phyloP scores from a whole-genome alignment of 2,329 filamentous ascomycete species.

The Seiridium unicorne region DNA sequence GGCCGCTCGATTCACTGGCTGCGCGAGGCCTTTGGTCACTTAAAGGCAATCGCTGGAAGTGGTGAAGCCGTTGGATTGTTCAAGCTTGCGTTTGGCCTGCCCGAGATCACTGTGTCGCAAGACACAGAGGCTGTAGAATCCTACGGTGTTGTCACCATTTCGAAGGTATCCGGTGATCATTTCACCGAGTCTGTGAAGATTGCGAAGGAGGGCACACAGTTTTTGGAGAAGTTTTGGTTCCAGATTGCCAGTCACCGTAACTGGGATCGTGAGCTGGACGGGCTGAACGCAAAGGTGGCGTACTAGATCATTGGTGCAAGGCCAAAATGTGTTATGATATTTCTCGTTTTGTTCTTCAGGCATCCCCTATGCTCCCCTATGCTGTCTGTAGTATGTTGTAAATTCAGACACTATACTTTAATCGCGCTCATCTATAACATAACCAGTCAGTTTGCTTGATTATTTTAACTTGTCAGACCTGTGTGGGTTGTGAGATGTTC shows the following conservation, averaged over 20 bases:
- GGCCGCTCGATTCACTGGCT: constrained; percentile 76
- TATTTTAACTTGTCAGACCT: too few relatives aligned
- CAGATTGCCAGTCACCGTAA: constrained; percentile 71
- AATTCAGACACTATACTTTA: too few relatives aligned
- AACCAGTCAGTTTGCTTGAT: too few relatives aligned
- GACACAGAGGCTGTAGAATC: constrained; percentile 57
- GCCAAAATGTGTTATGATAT: too few relatives aligned
- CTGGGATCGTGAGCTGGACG: constrained; percentile 72
- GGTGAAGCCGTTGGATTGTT: constrained; percentile 70
- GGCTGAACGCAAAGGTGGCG: constrained; percentile 64
- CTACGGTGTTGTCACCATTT: constrained; percentile 75
- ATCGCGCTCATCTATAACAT: too few relatives aligned
- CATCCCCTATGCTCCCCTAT: too few relatives aligned
- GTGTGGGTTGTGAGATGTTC: too few relatives aligned
- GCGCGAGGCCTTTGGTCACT: constrained; percentile 76
- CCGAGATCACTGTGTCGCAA: constrained; percentile 39
- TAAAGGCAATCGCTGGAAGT: constrained; percentile 75
- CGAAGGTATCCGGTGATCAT: constrained; percentile 48
- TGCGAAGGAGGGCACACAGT: constrained; percentile 64
- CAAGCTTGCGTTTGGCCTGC: constrained; percentile 41
- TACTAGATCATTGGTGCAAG: constrained; percentile 47
- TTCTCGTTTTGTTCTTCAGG: too few relatives aligned
- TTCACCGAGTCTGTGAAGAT: constrained; percentile 63
- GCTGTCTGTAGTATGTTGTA: too few relatives aligned
- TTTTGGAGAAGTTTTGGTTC: constrained; percentile 69